Evolutionary conservation across 768 basidiomycete genomes (phyloP).

Genomic region (Amanita exitialis): DNA sequence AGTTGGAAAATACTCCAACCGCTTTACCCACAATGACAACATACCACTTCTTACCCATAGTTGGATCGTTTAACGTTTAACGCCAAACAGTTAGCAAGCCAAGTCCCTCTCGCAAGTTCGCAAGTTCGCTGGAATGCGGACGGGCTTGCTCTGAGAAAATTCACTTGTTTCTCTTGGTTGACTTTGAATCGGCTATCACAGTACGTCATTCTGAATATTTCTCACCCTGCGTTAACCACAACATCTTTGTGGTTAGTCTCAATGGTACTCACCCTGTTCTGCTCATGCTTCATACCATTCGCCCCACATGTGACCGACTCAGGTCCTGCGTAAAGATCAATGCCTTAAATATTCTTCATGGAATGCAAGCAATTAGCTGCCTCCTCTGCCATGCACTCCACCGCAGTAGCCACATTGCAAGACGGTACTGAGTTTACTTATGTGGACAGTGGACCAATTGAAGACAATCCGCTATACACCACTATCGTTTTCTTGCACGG

Average conservation of each 20-base stretch:
- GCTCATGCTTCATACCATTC: no score
- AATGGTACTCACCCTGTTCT: neutral
- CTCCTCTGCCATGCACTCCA: neutral
- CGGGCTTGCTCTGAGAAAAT: neutral
- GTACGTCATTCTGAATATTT: neutral
- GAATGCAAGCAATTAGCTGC: neutral
- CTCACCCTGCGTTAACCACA: neutral
- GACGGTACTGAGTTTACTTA: slow-evolving; percentile 9
- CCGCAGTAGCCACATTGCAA: neutral
- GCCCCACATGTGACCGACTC: neutral
- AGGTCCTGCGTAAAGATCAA: neutral
- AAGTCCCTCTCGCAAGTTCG: neutral
- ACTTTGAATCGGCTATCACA: neutral
- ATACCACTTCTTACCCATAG: slow-evolving; percentile 26
- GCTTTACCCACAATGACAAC: slow-evolving; percentile 20
- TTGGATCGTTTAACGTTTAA: neutral
- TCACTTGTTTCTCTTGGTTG: neutral
- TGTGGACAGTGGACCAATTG: slow-evolving; percentile 23
- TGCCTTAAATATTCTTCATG: neutral
- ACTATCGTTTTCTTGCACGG: slow-evolving; percentile 26
- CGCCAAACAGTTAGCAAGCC: neutral
- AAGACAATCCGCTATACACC: slow-evolving; percentile 20
- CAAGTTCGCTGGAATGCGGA: neutral
- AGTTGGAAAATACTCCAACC: slow-evolving; percentile 23
- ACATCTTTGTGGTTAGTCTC: neutral